Evolutionary conservation across 1,284 basidiomycete species (phyloP), one percentile per base, ranked within the genome.

Genomic region (Pseudozyma thailandica): DNA sequence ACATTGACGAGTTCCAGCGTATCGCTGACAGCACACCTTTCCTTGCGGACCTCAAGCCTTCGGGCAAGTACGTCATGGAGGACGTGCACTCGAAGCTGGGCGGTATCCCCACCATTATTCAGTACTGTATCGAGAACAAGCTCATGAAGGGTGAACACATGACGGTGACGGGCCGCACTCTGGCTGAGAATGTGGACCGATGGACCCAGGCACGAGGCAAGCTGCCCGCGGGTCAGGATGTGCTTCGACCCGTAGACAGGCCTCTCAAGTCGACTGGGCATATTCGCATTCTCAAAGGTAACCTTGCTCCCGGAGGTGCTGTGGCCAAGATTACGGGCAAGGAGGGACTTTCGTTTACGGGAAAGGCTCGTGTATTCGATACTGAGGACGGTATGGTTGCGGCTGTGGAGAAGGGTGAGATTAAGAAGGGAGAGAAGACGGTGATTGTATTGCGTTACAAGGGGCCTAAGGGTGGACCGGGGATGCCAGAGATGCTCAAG

Each of bases 401-500:
- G 20, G 81, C 81, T 21, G 79, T 82, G 21, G 81, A 82, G 55
- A 46, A 75, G 35, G 63, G 65, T 25, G 47, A 50, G 52, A 75
- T 82, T 55, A 82, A 81, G 58, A 77, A 81, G 68, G 80, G 80
- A 16, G 79, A 82, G 48, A 82, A 82, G 76, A 82, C 79, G 21
- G 81, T 82, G 30, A 63, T 82, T 4, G 78, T 82, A 38, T 52
- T 82, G 35, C 70, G 81, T 18, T 82, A 82, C 75, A 80, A 80
- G 66, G 81, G 81, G 33, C 81, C 81, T 28, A 78, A 81, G 56
- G 81, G 81, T 3, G 93, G 92, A 53, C 93, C 92, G 88, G 92
- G 93, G 54, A 94, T 94, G 92, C 93, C 92, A 43, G 92, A 94
- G 85, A 94, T 94, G 93, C 86, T 95, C 56, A 94, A 94, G 85